Conservation (phyloP, 2,329 filamentous ascomycete species). For the Colletotrichum higginsianum region DNA sequence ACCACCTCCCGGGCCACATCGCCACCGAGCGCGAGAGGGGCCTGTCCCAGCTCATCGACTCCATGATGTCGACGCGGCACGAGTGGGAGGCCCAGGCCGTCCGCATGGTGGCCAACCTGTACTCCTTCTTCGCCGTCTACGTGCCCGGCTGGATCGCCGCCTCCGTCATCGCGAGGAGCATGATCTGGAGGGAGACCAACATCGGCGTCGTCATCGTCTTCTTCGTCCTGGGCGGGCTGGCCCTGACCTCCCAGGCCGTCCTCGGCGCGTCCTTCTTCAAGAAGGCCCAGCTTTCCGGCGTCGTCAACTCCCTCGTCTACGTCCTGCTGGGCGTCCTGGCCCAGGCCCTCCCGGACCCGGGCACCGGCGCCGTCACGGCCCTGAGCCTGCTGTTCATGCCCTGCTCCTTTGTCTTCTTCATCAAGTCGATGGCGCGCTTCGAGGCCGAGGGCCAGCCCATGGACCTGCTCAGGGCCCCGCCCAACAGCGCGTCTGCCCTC, state of each 20-base stretch:
- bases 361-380: constrained; percentile 75
- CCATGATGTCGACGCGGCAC: constrained; percentile 77
- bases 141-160: constrained; percentile 62
- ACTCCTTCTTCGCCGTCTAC: constrained; percentile 79
- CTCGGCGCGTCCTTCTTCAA: constrained; percentile 88
- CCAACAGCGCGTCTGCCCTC: constrained; percentile 76
- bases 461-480: constrained; percentile 74
- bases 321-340: constrained; percentile 86
- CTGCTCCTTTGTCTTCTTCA: constrained; percentile 89
- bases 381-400: constrained; percentile 86
- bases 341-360: constrained; percentile 77
- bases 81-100: constrained; percentile 62
- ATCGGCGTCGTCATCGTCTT: constrained; percentile 78
- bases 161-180: constrained; percentile 73
- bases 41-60: constrained; percentile 81
- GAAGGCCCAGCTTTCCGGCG: constrained; percentile 89
- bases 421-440: constrained; percentile 82
- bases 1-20: constrained; percentile 80
- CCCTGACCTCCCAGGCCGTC: constrained; percentile 85
- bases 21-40: constrained; percentile 79
- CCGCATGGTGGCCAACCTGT: constrained; percentile 70
- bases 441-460: constrained; percentile 74
- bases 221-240: constrained; percentile 81
- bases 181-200: constrained; percentile 76
- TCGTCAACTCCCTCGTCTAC: constrained; percentile 79